A percentile compares a stretch with the other conserved stretches of the same genome.
Evolutionary conservation across 352 stramenopile species (phyloP).

Genomic region (Globisporangium cederbergense): DNA sequence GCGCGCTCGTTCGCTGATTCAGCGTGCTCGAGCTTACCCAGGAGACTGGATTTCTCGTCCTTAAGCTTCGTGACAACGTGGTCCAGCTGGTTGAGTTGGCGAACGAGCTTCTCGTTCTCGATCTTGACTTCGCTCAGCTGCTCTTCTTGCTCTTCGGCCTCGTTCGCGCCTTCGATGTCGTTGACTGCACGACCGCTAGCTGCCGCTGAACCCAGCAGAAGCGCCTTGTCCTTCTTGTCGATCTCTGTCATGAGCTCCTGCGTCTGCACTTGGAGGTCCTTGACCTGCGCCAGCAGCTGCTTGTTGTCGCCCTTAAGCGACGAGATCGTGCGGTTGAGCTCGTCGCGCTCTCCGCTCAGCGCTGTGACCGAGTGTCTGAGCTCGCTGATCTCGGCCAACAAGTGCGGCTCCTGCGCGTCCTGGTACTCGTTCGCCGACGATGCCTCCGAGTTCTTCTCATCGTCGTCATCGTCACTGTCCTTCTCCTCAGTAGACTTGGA

Average conservation of each 20-base stretch:
- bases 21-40: conserved; percentile 37
- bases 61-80: conserved; percentile 44
- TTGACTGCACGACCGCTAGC: not conserved
- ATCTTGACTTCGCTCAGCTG: conserved; percentile 15
- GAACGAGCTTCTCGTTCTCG: conserved; percentile 34
- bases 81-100: conserved; percentile 44
- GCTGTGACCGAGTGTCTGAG: conserved; percentile 33
- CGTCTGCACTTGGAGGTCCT: conserved; percentile 18
- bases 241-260: conserved; percentile 17
- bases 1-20: conserved; percentile 37
- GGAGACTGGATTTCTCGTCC: conserved; percentile 41
- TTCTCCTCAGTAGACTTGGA: conserved; percentile 6
- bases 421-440: conserved; percentile 56
- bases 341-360: conserved; percentile 20
- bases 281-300: conserved; percentile 19
- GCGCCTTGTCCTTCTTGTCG: conserved; percentile 22
- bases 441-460: conserved; percentile 34
- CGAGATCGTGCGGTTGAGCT: conserved; percentile 4
- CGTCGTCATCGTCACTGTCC: conserved; percentile 18
- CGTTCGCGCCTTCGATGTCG: conserved; percentile 15
- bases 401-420: conserved; percentile 51
- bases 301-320: conserved; percentile 17
- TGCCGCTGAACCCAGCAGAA: not conserved
- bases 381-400: conserved; percentile 48
- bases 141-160: conserved; percentile 11